A percentile compares a stretch with the other conserved stretches of the same genome.
Evolutionary conservation across 23 red algal species (phyloP).

Genomic region (Pyropia yezoensis): DNA sequence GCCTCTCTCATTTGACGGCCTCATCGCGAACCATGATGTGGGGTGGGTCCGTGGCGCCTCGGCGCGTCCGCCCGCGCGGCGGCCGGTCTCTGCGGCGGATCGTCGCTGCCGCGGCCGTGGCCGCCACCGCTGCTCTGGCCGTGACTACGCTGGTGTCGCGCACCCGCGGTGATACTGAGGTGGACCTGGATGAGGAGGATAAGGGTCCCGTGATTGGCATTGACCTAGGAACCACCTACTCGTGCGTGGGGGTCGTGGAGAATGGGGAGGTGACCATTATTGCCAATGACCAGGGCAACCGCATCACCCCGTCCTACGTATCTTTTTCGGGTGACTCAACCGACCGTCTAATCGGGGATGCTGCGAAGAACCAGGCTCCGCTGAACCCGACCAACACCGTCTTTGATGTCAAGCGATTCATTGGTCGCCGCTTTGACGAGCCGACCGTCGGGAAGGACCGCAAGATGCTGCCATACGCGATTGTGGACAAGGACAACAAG

Average conservation of each 20-base stretch:
- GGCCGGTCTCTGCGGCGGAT: too few relatives aligned
- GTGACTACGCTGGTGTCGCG: too few relatives aligned
- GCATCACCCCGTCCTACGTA: conserved; percentile 96
- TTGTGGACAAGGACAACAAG: conserved; percentile 87
- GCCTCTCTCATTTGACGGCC: too few relatives aligned
- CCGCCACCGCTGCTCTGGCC: too few relatives aligned
- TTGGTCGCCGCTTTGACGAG: conserved; percentile 84
- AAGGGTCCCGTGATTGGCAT: conserved; percentile 89
- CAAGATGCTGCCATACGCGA: conserved; percentile 83
- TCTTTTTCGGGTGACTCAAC: conserved; percentile 58
- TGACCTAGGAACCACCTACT: conserved; percentile 95
- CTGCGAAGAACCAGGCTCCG: conserved; percentile 97
- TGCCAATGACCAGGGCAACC: conserved; percentile 92
- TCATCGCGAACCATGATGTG: too few relatives aligned
- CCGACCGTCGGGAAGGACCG: conserved; percentile 84
- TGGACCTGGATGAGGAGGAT: conserved; percentile 5
- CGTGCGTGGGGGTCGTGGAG: conserved; percentile 89
- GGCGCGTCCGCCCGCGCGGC: too few relatives aligned
- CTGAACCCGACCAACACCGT: conserved; percentile 83
- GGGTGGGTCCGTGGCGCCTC: too few relatives aligned
- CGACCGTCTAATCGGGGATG: conserved; percentile 90
- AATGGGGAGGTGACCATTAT: conserved; percentile 93
- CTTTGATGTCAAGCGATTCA: conserved; percentile 95
- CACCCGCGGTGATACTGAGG: too few relatives aligned
- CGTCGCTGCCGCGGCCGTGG: too few relatives aligned